A percentile compares a stretch with the other conserved stretches of the same genome.
These are phyloP conservation scores for Metarhizium guizhouense DNA, from an alignment of 2,329 filamentous ascomycete species.

Conservation along the genomic window DNA sequence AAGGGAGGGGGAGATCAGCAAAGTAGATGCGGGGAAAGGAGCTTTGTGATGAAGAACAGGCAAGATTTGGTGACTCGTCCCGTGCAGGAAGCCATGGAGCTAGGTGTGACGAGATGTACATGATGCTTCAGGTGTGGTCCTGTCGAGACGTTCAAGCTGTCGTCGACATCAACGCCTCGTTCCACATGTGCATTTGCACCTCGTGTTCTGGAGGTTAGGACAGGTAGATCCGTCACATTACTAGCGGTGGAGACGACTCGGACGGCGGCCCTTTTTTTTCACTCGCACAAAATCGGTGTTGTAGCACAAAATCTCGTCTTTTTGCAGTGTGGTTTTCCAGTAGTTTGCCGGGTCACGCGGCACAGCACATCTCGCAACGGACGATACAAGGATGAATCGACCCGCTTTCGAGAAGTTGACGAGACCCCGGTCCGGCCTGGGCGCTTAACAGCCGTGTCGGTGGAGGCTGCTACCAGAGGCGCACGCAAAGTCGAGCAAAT, in stretches of 20 bases:
- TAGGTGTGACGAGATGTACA: constrained; percentile 1
- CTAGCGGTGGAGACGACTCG: not conserved
- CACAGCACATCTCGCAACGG: not conserved
- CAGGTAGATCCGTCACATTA: not conserved
- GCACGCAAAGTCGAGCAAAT: constrained; percentile 21
- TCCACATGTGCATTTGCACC: not conserved
- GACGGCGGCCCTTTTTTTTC: not conserved
- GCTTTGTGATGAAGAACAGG: constrained; percentile 4
- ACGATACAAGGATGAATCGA: constrained; percentile 4
- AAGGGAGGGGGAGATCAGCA: not conserved
- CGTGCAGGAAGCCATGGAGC: not conserved
- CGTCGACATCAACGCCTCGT: not conserved
- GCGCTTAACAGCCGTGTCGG: constrained; percentile 39
- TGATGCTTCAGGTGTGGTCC: not conserved
- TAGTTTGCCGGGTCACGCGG: not conserved
- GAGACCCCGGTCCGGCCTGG: constrained; percentile 31
- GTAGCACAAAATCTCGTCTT: not conserved
- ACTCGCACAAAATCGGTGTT: not conserved
- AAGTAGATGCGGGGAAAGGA: not conserved
- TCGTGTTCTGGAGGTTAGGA: not conserved
- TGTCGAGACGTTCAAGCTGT: not conserved
- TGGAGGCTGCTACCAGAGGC: constrained; percentile 22
- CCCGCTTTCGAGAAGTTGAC: constrained; percentile 10
- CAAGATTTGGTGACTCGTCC: not conserved
- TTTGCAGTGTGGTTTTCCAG: not conserved